Percentiles rank a stretch among this genome's conserved stretches.
phyloP scores from a whole-genome alignment of 805 yeast genomes.

The Pichia pseudocactophila region DNA sequence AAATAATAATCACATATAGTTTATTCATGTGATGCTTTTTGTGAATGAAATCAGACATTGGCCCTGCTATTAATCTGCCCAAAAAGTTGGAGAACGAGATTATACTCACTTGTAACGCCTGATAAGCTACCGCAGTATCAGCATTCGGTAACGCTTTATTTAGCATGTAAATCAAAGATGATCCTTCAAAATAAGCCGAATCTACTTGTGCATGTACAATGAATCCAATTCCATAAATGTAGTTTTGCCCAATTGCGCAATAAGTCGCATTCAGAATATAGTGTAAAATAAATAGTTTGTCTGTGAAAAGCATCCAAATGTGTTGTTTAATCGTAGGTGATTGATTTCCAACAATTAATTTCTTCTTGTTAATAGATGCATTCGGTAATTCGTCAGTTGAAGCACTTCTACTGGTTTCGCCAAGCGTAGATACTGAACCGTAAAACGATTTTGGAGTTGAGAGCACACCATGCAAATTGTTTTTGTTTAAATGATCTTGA shows the following conservation, averaged over 20 bases:
- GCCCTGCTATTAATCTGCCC: slow-evolving; percentile 60
- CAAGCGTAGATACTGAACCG: too few species aligned
- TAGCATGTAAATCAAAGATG: too few species aligned
- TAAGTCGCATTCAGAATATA: slow-evolving; percentile 46
- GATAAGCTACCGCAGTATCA: slow-evolving; percentile 39
- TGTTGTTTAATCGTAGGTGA: slow-evolving; percentile 8
- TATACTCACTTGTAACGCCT: slow-evolving; percentile 63
- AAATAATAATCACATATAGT: slow-evolving; percentile 49
- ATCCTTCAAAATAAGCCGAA: slow-evolving; percentile 8
- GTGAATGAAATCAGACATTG: slow-evolving; percentile 51
- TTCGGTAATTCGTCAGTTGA: too few species aligned
- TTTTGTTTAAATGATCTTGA: too few species aligned
- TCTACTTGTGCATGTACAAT: slow-evolving; percentile 44
- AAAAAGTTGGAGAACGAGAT: slow-evolving; percentile 56
- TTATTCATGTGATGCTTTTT: slow-evolving; percentile 46
- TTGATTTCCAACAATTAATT: slow-evolving; percentile 17
- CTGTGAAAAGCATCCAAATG: slow-evolving; percentile 15
- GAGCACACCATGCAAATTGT: too few species aligned
- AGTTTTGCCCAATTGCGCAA: slow-evolving; percentile 62
- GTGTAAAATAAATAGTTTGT: slow-evolving; percentile 39
- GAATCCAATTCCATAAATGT: slow-evolving; percentile 67
- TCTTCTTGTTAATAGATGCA: slow-evolving; percentile 7
- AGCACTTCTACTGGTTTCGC: background rate
- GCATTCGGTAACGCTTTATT: slow-evolving; percentile 6
- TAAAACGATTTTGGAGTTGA: too few species aligned